Evolutionary conservation across 805 yeast species (phyloP).

Genomic region (Saturnispora mendoncae): DNA sequence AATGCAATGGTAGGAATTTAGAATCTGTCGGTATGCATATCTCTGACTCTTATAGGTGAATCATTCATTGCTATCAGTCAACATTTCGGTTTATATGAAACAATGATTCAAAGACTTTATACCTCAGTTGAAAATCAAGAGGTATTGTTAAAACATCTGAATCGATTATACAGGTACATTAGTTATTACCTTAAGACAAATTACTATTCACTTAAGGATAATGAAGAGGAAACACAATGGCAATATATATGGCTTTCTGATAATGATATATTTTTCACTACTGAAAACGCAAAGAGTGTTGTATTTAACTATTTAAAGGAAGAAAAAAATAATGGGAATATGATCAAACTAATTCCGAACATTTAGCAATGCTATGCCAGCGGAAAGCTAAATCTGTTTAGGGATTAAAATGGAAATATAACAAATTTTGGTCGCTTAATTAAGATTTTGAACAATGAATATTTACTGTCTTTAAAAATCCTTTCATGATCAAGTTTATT

Average conservation of each 20-base stretch:
- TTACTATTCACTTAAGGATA: not conserved
- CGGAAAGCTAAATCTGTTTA: not conserved
- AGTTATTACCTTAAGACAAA: not conserved
- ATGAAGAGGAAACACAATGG: not conserved
- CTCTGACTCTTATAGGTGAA: not conserved
- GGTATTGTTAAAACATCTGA: conserved; percentile 1
- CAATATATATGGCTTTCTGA: not conserved
- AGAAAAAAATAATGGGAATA: not conserved
- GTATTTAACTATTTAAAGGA: not conserved
- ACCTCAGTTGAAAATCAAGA: not conserved
- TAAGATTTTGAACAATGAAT: not conserved
- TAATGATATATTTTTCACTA: conserved; percentile 1
- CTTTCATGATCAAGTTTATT: too few species aligned
- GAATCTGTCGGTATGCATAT: conserved; percentile 3
- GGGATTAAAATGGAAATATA: not conserved
- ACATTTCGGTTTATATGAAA: not conserved
- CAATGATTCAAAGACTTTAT: not conserved
- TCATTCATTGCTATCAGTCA: not conserved
- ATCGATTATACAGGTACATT: conserved; percentile 1
- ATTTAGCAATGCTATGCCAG: conserved; percentile 3
- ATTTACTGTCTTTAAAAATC: too few species aligned
- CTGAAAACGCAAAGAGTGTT: not conserved
- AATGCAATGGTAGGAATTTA: not conserved
- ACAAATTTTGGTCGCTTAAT: not conserved
- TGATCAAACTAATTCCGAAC: not conserved